A percentile compares a stretch with the other conserved stretches of the same genome.
Evolutionary conservation across 306 rosid species (phyloP).

Genomic region (Cucurbita pepo): DNA sequence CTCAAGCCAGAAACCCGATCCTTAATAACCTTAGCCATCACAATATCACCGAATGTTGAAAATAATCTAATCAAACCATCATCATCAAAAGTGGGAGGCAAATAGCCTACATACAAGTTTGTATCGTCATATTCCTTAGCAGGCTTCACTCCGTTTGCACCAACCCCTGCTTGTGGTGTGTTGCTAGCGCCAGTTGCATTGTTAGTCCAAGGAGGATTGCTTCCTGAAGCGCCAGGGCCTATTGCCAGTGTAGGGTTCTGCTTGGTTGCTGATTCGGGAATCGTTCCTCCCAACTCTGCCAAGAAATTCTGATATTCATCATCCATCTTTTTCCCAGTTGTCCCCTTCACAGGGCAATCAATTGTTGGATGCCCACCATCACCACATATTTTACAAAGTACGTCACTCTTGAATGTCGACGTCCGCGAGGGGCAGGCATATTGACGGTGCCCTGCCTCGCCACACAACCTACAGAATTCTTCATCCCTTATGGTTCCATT

Average conservation of each 20-base stretch:
- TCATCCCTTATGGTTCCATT: constrained; percentile 97
- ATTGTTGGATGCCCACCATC: constrained; percentile 98
- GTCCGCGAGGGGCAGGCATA: constrained; percentile 85
- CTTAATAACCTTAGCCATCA: constrained; percentile 92
- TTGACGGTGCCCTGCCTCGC: constrained; percentile 94
- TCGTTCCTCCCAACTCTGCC: constrained; percentile 73
- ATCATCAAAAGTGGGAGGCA: constrained; percentile 91
- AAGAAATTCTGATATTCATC: constrained; percentile 85
- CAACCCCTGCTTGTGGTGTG: constrained; percentile 51
- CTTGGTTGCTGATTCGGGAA: constrained; percentile 29
- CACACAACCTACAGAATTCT: constrained; percentile 86
- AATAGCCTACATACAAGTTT: constrained; percentile 83
- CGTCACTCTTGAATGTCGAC: constrained; percentile 79
- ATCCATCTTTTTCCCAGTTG: constrained; percentile 46
- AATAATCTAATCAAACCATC: constrained; percentile 74
- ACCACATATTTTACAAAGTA: constrained; percentile 88
- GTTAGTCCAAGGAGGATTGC: constrained; percentile 92
- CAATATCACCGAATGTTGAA: constrained; percentile 89
- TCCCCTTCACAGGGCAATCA: constrained; percentile 95
- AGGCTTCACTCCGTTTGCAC: constrained; percentile 44
- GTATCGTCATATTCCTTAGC: constrained; percentile 81
- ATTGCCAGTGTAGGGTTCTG: constrained; percentile 28
- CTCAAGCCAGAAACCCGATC: constrained; percentile 70
- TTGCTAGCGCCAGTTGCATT: constrained; percentile 23
- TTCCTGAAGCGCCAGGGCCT: constrained; percentile 59